phyloP scores from a whole-genome alignment of 2,329 filamentous ascomycete species.

The Ophidiomyces ophidiicola region DNA sequence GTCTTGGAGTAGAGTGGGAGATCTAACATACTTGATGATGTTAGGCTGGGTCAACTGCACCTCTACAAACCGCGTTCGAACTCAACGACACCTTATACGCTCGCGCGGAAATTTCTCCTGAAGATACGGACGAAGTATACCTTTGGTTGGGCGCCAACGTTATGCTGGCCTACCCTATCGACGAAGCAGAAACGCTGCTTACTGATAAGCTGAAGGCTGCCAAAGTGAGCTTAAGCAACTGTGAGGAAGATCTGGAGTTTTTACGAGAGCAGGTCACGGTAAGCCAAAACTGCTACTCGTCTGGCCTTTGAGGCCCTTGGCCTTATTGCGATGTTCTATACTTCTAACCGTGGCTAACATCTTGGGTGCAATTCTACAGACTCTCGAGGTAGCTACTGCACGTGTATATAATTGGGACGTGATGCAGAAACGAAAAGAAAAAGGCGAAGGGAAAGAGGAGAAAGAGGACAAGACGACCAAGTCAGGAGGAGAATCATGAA shows the following conservation, averaged over 20 bases:
- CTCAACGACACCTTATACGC: slow-evolving; percentile 92
- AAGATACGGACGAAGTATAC: slow-evolving; percentile 68
- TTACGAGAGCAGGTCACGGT: slow-evolving; percentile 93
- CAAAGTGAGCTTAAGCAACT: slow-evolving; percentile 68
- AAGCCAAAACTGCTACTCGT: slow-evolving; percentile 25
- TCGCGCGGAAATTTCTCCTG: slow-evolving; percentile 68
- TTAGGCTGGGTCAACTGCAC: slow-evolving; percentile 32
- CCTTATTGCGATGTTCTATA: background rate
- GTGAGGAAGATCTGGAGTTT: slow-evolving; percentile 93
- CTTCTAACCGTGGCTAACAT: slow-evolving; percentile 17
- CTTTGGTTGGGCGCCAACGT: slow-evolving; percentile 98
- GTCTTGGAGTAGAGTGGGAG: background rate
- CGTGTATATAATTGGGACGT: slow-evolving; percentile 99
- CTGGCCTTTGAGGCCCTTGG: background rate
- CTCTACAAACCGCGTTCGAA: slow-evolving; percentile 86
- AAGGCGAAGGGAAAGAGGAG: slow-evolving; percentile 42
- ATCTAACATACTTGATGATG: background rate
- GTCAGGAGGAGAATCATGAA: slow-evolving; percentile 5
- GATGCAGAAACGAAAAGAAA: slow-evolving; percentile 86
- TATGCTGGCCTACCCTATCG: slow-evolving; percentile 88
- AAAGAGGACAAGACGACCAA: slow-evolving; percentile 26
- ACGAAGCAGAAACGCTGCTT: slow-evolving; percentile 71
- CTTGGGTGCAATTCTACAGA: slow-evolving; percentile 45
- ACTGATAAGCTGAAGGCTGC: slow-evolving; percentile 66
- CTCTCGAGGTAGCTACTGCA: slow-evolving; percentile 89